Percentiles rank a stretch among this genome's conserved stretches.
Evolutionary conservation across 495 filamentous ascomycete species (phyloP).

Genomic region (Penicillium simplicissimum): DNA sequence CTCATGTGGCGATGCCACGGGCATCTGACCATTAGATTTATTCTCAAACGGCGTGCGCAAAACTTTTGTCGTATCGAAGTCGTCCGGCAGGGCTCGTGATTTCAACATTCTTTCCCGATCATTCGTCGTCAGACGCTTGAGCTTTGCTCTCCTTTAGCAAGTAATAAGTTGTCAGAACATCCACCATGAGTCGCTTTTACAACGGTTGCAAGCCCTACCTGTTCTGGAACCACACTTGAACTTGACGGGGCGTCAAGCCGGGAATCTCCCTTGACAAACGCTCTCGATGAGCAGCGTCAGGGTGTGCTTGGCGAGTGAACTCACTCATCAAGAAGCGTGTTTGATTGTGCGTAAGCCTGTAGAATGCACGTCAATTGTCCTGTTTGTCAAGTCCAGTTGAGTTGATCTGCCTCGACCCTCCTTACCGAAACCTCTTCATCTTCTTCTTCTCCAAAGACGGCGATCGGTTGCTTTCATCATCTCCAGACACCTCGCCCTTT

Average conservation of each 20-base stretch:
- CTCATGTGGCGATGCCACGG: conserved; percentile 34
- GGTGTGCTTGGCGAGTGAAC: conserved; percentile 93
- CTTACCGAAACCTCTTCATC: conserved; percentile 93
- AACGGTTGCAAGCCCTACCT: conserved; percentile 58
- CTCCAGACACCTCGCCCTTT: conserved; percentile 28
- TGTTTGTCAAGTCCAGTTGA: neutral
- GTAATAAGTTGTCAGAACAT: conserved; percentile 25
- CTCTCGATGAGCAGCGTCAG: conserved; percentile 90
- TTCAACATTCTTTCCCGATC: conserved; percentile 94
- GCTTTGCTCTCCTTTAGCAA: conserved; percentile 75
- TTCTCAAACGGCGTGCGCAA: conserved; percentile 69
- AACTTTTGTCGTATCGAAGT: conserved; percentile 90
- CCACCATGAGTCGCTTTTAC: neutral
- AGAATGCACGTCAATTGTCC: conserved; percentile 13
- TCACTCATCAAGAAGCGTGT: conserved; percentile 97
- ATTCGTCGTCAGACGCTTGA: conserved; percentile 90
- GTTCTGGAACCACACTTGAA: conserved; percentile 99
- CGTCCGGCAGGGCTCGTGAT: conserved; percentile 85
- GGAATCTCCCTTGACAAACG: conserved; percentile 89
- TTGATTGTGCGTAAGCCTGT: conserved; percentile 92
- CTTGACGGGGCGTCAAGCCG: conserved; percentile 87
- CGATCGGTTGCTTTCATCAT: conserved; percentile 27
- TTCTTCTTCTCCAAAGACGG: conserved; percentile 73
- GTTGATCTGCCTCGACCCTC: neutral
- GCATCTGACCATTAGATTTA: conserved; percentile 36